Evolutionary conservation across 352 stramenopile genomes (phyloP).

Genomic region (Globisporangium nagaii): DNA sequence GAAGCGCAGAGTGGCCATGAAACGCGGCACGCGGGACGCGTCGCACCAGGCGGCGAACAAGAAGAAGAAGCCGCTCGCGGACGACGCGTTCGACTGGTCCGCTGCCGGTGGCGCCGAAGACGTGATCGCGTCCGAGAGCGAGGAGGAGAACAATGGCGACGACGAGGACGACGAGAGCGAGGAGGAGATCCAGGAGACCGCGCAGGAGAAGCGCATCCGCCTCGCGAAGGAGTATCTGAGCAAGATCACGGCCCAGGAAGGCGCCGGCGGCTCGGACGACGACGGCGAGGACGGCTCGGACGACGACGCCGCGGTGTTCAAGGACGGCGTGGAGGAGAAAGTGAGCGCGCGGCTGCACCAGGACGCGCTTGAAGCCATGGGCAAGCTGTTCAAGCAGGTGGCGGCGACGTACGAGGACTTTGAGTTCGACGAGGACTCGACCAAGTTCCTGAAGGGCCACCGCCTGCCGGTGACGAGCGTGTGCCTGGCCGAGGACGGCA

Average conservation of each 20-base stretch:
- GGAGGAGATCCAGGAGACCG: slow-evolving; percentile 66
- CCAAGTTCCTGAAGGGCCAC: slow-evolving; percentile 70
- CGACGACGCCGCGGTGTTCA: slow-evolving; percentile 21
- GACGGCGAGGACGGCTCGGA: slow-evolving; percentile 42
- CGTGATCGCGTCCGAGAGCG: slow-evolving; percentile 71
- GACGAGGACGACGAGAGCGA: slow-evolving; percentile 51
- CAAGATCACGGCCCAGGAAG: slow-evolving; percentile 78
- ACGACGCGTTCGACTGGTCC: slow-evolving; percentile 81
- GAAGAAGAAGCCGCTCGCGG: slow-evolving; percentile 53
- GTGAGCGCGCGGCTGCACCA: slow-evolving; percentile 77
- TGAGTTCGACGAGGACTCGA: slow-evolving; percentile 79
- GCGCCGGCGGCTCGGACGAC: slow-evolving; percentile 19
- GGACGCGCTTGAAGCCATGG: slow-evolving; percentile 79
- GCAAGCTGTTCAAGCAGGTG: slow-evolving; percentile 87
- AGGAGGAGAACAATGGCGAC: slow-evolving; percentile 34
- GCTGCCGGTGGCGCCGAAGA: slow-evolving; percentile 34
- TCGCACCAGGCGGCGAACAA: slow-evolving; percentile 42
- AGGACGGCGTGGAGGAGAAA: slow-evolving; percentile 51
- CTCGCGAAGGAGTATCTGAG: slow-evolving; percentile 86
- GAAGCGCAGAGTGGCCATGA: slow-evolving; percentile 28
- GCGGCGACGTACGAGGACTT: slow-evolving; percentile 70
- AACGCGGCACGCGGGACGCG: slow-evolving; percentile 35
- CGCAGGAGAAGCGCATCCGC: slow-evolving; percentile 85
- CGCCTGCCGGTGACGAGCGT: slow-evolving; percentile 85
- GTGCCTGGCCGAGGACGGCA: slow-evolving; percentile 85